A percentile compares a stretch with the other conserved stretches of the same genome.
phyloP scores from a whole-genome alignment of 306 rosid species.

The Lablab purpureus region DNA sequence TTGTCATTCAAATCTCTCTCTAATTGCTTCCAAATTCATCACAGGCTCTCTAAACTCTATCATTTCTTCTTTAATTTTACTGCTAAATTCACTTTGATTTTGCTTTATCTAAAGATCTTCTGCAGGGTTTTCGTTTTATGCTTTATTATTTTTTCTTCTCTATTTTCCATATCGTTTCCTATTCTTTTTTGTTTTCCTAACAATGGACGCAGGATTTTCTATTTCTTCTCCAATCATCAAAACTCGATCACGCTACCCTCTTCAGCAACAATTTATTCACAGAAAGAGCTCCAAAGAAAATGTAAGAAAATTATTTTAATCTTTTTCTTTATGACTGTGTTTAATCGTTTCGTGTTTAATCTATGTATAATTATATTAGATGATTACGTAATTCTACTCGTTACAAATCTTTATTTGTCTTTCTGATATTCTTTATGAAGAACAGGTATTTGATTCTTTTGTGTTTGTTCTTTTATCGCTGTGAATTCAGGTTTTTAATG shows the following conservation, averaged over 20 bases:
- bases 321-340: neutral
- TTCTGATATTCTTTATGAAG: neutral
- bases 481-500: neutral
- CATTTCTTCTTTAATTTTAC: neutral
- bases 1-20: neutral
- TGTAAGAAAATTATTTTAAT: conserved; percentile 37
- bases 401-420: neutral
- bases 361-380: neutral
- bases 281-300: conserved; percentile 55
- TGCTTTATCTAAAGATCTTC: conserved; percentile 23
- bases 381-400: neutral
- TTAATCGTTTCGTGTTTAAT: neutral
- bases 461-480: neutral
- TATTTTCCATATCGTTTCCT: neutral
- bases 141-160: neutral
- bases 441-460: neutral
- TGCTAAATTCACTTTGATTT: neutral
- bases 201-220: conserved; percentile 61
- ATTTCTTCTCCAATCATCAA: conserved; percentile 43
- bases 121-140: conserved; percentile 33
- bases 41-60: neutral
- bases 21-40: neutral
- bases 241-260: conserved; percentile 48
- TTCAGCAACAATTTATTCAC: conserved; percentile 48
- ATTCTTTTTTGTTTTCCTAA: neutral